Evolutionary conservation across 2,329 filamentous ascomycete species (phyloP), one percentile per base, ranked within the genome.

Genomic region (Gremmenia infestans): DNA sequence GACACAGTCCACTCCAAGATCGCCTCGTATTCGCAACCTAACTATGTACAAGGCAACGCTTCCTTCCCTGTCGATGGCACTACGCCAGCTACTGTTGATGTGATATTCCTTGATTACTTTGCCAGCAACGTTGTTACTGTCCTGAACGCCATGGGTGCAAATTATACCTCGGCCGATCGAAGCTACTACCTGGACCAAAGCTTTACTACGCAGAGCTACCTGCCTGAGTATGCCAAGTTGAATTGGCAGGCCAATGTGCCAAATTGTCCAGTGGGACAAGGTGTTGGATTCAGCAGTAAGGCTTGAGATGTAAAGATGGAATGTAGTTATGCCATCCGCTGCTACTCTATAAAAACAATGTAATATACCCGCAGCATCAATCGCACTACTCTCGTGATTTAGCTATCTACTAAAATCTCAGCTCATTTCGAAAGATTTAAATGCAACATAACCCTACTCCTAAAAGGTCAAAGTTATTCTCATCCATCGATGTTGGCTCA

Each of bases 21-120:
- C 63, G 77, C 79, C 39, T 90, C 88, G 67, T 93, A 91, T 72
- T 70, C 74, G 2, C 82, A 92, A 8, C 92, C 93, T 5, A 96
- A 96, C 72, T 90, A 86, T 70, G 82, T 97, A 54, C 86, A 91
- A 68, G 77, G 88, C 0, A 75, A 82, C 60, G 80, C 86, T 62
- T 77, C 72, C 1, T 88, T 94, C 65, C 79, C 85, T 2, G 60
- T 68, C 0, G 64, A 72, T 19, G 69, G 70, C 4, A 75, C 80
- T 19, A 56, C 57, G 19, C 89, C 90, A 0, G 81, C 86, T 49
- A 85, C 73, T 0, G 90, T 97, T 0, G 92, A 97, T 70, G 72
- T 97, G 5, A 83, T 97, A 14, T 97, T 94, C 70, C 83, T 95
- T 54, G 91, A 95, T 69, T 97, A 96, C 69, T 85, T 97, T 47